A percentile compares a stretch with the other conserved stretches of the same genome.
These are phyloP conservation scores for Inga oerstediana DNA, from an alignment of 306 rosid species.

Conservation along the genomic window DNA sequence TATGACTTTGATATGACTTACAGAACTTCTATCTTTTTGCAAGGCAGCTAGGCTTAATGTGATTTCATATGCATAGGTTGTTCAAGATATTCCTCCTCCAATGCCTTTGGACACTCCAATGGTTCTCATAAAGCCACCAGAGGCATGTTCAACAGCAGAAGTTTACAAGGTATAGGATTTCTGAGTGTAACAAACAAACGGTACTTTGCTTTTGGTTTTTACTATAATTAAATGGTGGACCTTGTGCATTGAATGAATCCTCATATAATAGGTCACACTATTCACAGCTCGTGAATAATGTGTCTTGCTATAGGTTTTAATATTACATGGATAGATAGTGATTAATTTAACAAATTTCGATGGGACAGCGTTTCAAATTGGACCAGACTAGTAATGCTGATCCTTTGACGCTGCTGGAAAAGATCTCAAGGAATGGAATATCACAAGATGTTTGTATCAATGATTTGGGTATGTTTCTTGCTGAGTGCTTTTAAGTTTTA, in stretches of 20 bases:
- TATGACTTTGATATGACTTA: not conserved
- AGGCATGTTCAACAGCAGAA: conserved; percentile 94
- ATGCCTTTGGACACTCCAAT: conserved; percentile 74
- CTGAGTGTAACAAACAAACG: not conserved
- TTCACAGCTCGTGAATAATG: not conserved
- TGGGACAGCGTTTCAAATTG: conserved; percentile 62
- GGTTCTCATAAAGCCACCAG: conserved; percentile 92
- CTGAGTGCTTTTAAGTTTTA: conserved; percentile 3
- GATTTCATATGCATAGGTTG: conserved; percentile 57
- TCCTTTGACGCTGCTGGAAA: conserved; percentile 77
- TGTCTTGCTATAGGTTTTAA: not conserved
- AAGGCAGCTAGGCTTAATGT: conserved; percentile 19
- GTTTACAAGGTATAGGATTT: conserved; percentile 82
- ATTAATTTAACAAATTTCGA: conserved; percentile 27
- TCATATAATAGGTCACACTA: not conserved
- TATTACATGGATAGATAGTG: not conserved
- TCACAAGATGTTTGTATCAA: conserved; percentile 87
- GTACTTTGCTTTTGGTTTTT: conserved; percentile 16
- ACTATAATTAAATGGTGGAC: not conserved
- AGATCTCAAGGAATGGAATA: conserved; percentile 71
- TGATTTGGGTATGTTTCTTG: conserved; percentile 71
- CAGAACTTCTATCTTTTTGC: conserved; percentile 1
- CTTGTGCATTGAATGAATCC: not conserved
- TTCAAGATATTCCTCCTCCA: conserved; percentile 73
- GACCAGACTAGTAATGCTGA: conserved; percentile 74